phyloP scores from a whole-genome alignment of 2,329 filamentous ascomycete species.

The Talaromyces sp. region DNA sequence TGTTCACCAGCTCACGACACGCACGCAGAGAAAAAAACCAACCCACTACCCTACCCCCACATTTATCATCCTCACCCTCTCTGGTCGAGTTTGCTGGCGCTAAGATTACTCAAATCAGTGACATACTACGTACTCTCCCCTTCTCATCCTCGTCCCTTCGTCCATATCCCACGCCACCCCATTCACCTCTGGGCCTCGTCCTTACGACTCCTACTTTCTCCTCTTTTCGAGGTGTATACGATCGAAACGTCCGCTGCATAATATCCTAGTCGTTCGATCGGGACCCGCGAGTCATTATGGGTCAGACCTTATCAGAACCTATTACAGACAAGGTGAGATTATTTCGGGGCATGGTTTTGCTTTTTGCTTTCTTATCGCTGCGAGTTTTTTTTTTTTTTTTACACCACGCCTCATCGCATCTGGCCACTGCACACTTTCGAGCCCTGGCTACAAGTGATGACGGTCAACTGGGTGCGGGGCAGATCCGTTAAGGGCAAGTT shows the following conservation, averaged over 20 bases:
- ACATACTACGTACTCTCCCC: conserved; percentile 8
- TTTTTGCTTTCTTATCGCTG: conserved; percentile 5
- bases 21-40: conserved; percentile 4
- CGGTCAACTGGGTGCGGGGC: conserved; percentile 17
- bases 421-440: conserved; percentile 21
- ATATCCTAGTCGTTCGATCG: conserved; percentile 19
- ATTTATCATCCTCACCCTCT: conserved; percentile 7
- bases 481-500: conserved; percentile 8
- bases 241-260: conserved; percentile 26
- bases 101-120: conserved; percentile 19
- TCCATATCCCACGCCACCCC: conserved; percentile 2
- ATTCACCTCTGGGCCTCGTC: background rate
- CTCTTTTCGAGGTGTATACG: conserved; percentile 3
- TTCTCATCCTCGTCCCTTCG: background rate
- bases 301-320: conserved; percentile 98
- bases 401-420: background rate
- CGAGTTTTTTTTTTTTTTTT: background rate
- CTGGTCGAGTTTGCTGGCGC: conserved; percentile 25
- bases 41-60: conserved; percentile 14
- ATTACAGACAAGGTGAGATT: conserved; percentile 92
- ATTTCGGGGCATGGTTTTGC: conserved; percentile 22
- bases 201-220: conserved; percentile 2
- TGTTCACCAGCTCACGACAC: background rate
- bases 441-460: conserved; percentile 21
- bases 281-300: conserved; percentile 61